phyloP scores from a whole-genome alignment of 2,329 filamentous ascomycete species.

The Ceratocystis cacaofunesta region DNA sequence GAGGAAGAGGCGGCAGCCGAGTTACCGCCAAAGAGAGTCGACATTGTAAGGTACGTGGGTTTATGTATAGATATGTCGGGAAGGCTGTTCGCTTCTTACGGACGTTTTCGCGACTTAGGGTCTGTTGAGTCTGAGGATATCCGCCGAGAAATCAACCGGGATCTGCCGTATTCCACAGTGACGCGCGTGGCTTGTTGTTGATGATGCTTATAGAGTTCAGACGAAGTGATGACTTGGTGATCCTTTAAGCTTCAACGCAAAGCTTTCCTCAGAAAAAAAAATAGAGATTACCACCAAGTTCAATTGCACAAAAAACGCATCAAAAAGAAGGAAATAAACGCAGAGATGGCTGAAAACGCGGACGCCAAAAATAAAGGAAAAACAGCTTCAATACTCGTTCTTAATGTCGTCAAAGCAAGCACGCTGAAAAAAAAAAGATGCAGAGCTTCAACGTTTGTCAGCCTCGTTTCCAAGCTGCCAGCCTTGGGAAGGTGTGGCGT shows the following conservation, averaged over 20 bases:
- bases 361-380: background rate
- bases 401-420: background rate
- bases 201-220: background rate
- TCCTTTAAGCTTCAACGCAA: background rate
- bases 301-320: background rate
- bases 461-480: background rate
- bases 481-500: background rate
- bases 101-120: too few relatives aligned
- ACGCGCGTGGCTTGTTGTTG: background rate
- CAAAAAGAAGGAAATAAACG: background rate
- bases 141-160: too few relatives aligned
- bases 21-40: slow-evolving; percentile 44
- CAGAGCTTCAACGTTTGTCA: background rate
- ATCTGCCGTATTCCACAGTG: too few relatives aligned
- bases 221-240: background rate
- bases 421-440: background rate
- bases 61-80: background rate
- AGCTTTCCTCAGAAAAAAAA: background rate
- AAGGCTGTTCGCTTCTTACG: background rate
- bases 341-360: background rate
- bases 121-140: too few relatives aligned
- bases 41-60: slow-evolving; percentile 35
- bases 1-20: slow-evolving; percentile 38
- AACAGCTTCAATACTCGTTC: background rate
- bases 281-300: background rate